Conservation (phyloP, 345 rosid species). For the Heritiera littoralis region DNA sequence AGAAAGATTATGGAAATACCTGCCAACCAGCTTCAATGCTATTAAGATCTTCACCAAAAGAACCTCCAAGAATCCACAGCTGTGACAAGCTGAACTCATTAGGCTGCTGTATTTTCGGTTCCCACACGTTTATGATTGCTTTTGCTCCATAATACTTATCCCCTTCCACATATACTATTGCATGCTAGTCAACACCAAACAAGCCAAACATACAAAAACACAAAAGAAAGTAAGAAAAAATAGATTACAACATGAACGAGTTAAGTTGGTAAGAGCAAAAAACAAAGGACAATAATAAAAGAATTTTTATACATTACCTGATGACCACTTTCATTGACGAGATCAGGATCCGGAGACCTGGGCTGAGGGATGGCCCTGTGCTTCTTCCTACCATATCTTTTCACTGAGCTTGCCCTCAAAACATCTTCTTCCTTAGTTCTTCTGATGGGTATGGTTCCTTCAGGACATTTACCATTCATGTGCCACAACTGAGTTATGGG, state of each 20-base stretch:
- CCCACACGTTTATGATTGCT: constrained; percentile 97
- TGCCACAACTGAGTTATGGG: constrained; percentile 87
- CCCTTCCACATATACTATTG: constrained; percentile 93
- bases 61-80: constrained; percentile 96
- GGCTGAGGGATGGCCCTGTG: constrained; percentile 77
- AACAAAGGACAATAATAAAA: not conserved
- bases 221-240: constrained; percentile 25
- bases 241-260: constrained; percentile 16
- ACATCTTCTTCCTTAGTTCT: constrained; percentile 88
- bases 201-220: constrained; percentile 22
- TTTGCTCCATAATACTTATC: constrained; percentile 90
- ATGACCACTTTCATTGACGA: constrained; percentile 84
- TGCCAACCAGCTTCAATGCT: constrained; percentile 99
- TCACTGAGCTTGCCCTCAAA: constrained; percentile 88
- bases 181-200: constrained; percentile 63
- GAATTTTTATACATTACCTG: constrained; percentile 46
- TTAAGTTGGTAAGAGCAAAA: not conserved
- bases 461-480: constrained; percentile 64
- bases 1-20: constrained; percentile 41
- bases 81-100: constrained; percentile 99
- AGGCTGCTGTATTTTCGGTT: constrained; percentile 88
- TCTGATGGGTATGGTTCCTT: constrained; percentile 81
- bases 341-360: constrained; percentile 85
- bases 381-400: constrained; percentile 92
- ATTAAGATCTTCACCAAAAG: constrained; percentile 96